Evolutionary conservation across 2,329 filamentous ascomycete species (phyloP), one percentile per base, ranked within the genome.

Genomic region (Penicillium sp.): DNA sequence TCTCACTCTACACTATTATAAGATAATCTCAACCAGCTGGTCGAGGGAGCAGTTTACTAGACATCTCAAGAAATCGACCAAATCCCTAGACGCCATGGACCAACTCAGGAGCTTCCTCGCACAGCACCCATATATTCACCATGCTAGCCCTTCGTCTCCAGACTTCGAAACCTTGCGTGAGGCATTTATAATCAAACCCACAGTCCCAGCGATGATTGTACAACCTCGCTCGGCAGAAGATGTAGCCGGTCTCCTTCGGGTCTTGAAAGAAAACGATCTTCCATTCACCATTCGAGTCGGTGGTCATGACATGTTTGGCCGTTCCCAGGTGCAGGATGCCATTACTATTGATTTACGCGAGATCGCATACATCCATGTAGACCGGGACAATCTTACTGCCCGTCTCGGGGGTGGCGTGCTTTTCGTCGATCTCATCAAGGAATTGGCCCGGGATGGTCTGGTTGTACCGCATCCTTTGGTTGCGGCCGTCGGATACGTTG

Each of bases 291-390:
- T 74, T 14, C 62, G 68, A 5, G 57, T 52, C 6, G 71, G 72
- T 9, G 71, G 71, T 1, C 69, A 73, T 55, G 68, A 71, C 44
- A 60, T 68, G 29, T 64, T 56, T 25, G 67, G 68, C 2, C 55
- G 62, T 1, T 64, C 63, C n/a, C 60, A 63, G n/a, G 59, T 64
- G 3, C 37, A 62, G 4, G 64, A 55, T 27, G 64, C 64, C 4
- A 36, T 74, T 12, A 64, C 61, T 2, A 67, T 75, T 28, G 71
- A 74, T 43, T 49, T 74, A 60, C 67, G 72, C 14, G 67, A 66
- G 34, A 64, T 74, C 34, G 54, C 60, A 10, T 53, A 61, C 12
- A 61, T 73, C 10, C 25, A 57, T 0, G 53, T 73, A 10, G 59
- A 58, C 29, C 45, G 49, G 0, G 59, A 62, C 13, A 55, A 56